A percentile compares a stretch with the other conserved stretches of the same genome.
Conservation (phyloP, 2,329 filamentous ascomycete genomes). For the Penicillium sp. region DNA sequence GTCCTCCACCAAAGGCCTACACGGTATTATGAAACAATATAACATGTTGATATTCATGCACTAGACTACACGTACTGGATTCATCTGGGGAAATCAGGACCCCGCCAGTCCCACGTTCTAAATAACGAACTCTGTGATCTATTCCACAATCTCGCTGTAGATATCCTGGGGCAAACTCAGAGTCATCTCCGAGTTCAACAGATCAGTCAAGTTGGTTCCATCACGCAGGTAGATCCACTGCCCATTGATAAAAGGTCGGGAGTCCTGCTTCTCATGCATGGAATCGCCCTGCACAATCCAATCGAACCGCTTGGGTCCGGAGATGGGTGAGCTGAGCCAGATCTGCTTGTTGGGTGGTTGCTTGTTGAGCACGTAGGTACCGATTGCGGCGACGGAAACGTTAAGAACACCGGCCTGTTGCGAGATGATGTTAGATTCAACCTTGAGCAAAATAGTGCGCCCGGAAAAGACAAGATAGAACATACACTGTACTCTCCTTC, state of each 20-base stretch:
- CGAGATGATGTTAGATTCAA: not conserved
- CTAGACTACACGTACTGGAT: constrained; percentile 7
- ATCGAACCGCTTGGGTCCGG: constrained; percentile 91
- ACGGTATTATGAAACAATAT: not conserved
- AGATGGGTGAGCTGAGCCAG: constrained; percentile 90
- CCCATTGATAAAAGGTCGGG: constrained; percentile 53
- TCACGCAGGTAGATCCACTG: constrained; percentile 90
- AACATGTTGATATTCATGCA: not conserved
- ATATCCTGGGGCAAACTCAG: constrained; percentile 58
- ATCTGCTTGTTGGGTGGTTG: constrained; percentile 97
- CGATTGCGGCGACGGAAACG: constrained; percentile 67
- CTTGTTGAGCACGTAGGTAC: constrained; percentile 95
- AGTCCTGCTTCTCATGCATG: constrained; percentile 78
- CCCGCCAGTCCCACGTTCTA: not conserved
- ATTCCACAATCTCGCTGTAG: constrained; percentile 32
- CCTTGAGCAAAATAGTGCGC: not conserved
- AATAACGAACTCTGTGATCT: not conserved
- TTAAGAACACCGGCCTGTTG: constrained; percentile 80
- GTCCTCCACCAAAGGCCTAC: not conserved
- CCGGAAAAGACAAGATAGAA: constrained; percentile 16
- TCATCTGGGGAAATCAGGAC: not conserved
- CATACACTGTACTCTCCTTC: constrained; percentile 89
- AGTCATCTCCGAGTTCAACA: constrained; percentile 76
- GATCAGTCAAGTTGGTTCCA: constrained; percentile 69
- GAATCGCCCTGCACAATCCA: constrained; percentile 74